A percentile compares a stretch with the other conserved stretches of the same genome.
Conservation (phyloP, 2,329 filamentous ascomycete genomes). For the Fusarium xylarioides region DNA sequence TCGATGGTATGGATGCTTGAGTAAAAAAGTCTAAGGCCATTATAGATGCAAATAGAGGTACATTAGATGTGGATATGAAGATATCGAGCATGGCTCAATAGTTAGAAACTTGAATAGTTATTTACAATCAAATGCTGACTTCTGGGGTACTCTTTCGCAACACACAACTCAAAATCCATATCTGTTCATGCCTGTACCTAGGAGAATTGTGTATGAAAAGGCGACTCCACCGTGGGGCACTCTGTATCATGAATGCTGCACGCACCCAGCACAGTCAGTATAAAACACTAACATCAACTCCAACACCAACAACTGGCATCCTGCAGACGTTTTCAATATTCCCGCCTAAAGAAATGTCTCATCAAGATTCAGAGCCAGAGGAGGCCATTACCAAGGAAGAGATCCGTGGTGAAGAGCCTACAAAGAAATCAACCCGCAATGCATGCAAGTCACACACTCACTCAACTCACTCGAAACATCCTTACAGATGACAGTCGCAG, state of each 20-base stretch:
- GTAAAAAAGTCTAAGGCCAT: not conserved
- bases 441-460: slow-evolving; percentile 51
- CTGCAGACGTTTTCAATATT: not conserved
- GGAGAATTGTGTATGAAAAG: not conserved
- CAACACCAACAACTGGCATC: not conserved
- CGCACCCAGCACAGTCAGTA: slow-evolving; percentile 5
- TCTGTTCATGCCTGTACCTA: not conserved
- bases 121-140: not conserved
- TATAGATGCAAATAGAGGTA: not conserved
- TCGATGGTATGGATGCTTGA: slow-evolving; percentile 83
- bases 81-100: not conserved
- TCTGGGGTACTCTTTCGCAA: not conserved
- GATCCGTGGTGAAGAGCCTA: slow-evolving; percentile 47
- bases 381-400: slow-evolving; percentile 56
- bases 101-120: not conserved
- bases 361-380: slow-evolving; percentile 44
- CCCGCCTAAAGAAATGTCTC: slow-evolving; percentile 36
- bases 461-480: not conserved
- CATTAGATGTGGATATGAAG: no score
- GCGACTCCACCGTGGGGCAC: slow-evolving; percentile 28
- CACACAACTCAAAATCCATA: not conserved
- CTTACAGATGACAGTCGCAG: slow-evolving; percentile 33
- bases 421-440: slow-evolving; percentile 46
- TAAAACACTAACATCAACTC: not conserved
- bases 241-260: slow-evolving; percentile 9